Conservation (phyloP, 75 land plant genomes). For the Adiantum capillusveneris region DNA sequence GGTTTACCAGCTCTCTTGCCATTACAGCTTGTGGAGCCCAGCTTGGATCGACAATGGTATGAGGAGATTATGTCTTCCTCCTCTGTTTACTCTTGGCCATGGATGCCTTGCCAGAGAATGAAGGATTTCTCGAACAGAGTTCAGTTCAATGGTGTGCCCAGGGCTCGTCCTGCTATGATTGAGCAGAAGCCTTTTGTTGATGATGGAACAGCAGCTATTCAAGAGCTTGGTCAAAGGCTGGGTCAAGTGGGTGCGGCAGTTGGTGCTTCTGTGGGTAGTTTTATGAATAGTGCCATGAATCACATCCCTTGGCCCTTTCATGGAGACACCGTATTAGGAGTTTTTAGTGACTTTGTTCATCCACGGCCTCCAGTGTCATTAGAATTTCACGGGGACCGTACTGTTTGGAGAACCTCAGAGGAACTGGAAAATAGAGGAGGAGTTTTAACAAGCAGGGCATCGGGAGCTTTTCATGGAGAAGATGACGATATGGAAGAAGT, state of each 20-base stretch:
- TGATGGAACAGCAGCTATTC: constrained; percentile 14
- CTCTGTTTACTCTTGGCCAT: too few relatives aligned
- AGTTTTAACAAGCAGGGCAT: background rate
- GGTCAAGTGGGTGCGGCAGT: constrained; percentile 78
- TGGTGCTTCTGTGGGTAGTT: constrained; percentile 58
- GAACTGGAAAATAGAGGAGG: background rate
- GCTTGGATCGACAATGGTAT: constrained; percentile 59
- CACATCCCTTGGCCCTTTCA: constrained; percentile 38
- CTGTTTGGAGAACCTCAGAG: constrained; percentile 1
- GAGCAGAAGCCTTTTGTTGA: background rate
- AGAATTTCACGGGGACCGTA: background rate
- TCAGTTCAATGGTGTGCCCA: background rate
- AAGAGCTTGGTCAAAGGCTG: constrained; percentile 49
- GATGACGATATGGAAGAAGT: background rate
- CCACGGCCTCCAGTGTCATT: background rate
- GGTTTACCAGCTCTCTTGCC: background rate
- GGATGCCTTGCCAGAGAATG: constrained; percentile 6
- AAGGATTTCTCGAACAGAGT: constrained; percentile 6
- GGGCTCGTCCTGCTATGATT: background rate
- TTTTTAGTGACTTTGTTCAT: background rate
- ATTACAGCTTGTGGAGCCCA: background rate
- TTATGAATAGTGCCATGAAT: constrained; percentile 52
- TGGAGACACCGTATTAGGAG: constrained; percentile 15
- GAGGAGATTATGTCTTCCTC: constrained; percentile 36
- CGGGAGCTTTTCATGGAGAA: background rate